Percentiles rank a stretch among this genome's conserved stretches.
These are phyloP conservation scores for Protomyces inundatus DNA, from an alignment of 1,139 yeast species.

Conservation along the genomic window DNA sequence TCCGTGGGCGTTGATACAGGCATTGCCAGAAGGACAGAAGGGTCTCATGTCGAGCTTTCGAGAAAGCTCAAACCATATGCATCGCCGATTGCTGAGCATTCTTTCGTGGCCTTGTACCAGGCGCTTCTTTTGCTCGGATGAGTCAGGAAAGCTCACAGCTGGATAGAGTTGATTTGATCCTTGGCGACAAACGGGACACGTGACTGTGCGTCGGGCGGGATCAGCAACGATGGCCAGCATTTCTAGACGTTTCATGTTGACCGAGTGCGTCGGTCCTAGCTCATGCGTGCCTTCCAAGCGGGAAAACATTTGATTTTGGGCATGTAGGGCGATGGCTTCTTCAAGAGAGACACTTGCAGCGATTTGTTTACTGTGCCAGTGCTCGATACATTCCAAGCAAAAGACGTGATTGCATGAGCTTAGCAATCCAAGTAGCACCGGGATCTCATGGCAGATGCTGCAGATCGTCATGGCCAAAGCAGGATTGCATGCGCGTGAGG, in stretches of 20 bases:
- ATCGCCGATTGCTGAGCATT: neutral
- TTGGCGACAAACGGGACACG: neutral
- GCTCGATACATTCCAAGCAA: neutral
- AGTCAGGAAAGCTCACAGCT: neutral
- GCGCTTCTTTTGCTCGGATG: neutral
- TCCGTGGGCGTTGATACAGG: neutral
- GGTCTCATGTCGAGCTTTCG: neutral
- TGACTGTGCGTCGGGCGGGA: neutral
- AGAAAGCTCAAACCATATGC: neutral
- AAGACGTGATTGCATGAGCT: neutral
- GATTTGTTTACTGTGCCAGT: neutral
- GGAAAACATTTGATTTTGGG: neutral
- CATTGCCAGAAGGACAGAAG: neutral
- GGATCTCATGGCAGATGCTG: neutral
- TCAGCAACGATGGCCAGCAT: neutral
- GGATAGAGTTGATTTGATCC: neutral
- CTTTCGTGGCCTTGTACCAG: neutral
- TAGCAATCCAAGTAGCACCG: neutral
- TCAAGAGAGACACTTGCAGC: neutral
- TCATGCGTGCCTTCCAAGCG: neutral
- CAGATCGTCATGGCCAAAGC: no score
- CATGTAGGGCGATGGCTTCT: neutral
- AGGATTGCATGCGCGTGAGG: no score
- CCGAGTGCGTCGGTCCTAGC: neutral
- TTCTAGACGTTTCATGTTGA: neutral